Base-by-base conservation (phyloP, 228 moss, liverwort and hornwort genomes). In the Sphagnum magellanicum region DNA sequence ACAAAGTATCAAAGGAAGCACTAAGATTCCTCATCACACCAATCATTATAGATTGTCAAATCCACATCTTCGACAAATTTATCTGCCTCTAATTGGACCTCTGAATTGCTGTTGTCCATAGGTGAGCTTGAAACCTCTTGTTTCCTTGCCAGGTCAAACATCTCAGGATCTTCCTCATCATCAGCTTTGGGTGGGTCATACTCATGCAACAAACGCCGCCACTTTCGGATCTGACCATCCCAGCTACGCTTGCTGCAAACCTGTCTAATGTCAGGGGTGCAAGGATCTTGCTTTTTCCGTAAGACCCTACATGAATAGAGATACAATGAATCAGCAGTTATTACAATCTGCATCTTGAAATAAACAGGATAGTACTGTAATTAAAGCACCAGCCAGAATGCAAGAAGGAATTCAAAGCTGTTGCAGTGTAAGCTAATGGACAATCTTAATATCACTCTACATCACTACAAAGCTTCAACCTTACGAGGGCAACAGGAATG, bases 141-240 rank as follows among this genome's bases (percentile, higher is more conserved):
- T 65, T 76, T 48, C 78, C 76, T 72, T 78, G 70, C 67, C 62
- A 58, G 72, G 62, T 74, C 73, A 64, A 88, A 67, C 53, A 73
- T 75, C 58, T 89, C 86, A 50, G 83, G 76, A 67, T 85, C 85
- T 53, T 81, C 86, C 59, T 89, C 86, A 67, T 85, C 85, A 46
- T 82, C 81, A 53, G 51, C 81, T 64, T 79, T 79, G 0, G 89
- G 89, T 71, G 87, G 89, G 68, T 87, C 89, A 61, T 77, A 89
- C 59, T 83, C 84, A 66, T 89, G 87, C 50, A 89, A 67, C 73
- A 87, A 73, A 8, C 87, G 84, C 16, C 89, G 81, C 87, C 89
- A 89, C 74, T 89, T 89, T 61, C 87, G 74, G 51, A 87, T 89
- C 79, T 87, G 89, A 13, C 89, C 89, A 74, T 89, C 89, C 87